Evolutionary conservation across 169 alveolate species (phyloP), one percentile per base, ranked within the genome.

Genomic region (Cryptosporidium meleagridis): DNA sequence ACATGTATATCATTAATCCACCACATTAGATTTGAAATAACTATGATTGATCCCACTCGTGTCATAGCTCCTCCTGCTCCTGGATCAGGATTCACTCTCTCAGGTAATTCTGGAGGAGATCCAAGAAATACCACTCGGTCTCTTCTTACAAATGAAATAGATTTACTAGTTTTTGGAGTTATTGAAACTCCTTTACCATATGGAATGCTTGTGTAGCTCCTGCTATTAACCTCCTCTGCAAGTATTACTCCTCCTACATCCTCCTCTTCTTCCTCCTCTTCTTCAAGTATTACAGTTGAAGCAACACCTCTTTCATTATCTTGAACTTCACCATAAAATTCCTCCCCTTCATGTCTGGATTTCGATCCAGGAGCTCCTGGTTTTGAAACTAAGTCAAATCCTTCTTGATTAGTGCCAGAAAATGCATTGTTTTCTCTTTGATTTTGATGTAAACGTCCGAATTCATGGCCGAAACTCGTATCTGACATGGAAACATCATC

Each of bases 151-250:
- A 80, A 45, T 3, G 75, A 62, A 1, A 80, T 21, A 37, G 80
- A 18, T 31, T 65, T 80, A 18, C 37, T 44, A n/a, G 26, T 9
- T 29, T 80, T 80, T 26, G 89, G 45, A 53, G n/a, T 45, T 18
- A 65, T 59, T 59, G 41, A 58, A 1, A 45, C 31, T 23, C 23
- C 89, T 26, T 65, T 80, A 26, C 65, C 58, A 80, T 80, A 80
- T 9, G 89, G 89, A 23, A 80, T 45, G 29, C 29, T 62, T 10
- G 55, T 44, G n/a, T 80, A 80, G 21, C 89, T 80, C n/a, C 29
- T 80, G 29, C 89, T 80, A 12, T 80, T 80, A 59, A 80, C 89
- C 51, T 80, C 89, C 26, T 80, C 89, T 14, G 89, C 89, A 8
- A 80, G 44, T 21, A 80, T 80, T 48, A 80, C 45, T 41, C 87